A percentile compares a stretch with the other conserved stretches of the same genome.
Conservation (phyloP, 1,284 basidiomycete species). For the Moesziomyces antarcticus region DNA sequence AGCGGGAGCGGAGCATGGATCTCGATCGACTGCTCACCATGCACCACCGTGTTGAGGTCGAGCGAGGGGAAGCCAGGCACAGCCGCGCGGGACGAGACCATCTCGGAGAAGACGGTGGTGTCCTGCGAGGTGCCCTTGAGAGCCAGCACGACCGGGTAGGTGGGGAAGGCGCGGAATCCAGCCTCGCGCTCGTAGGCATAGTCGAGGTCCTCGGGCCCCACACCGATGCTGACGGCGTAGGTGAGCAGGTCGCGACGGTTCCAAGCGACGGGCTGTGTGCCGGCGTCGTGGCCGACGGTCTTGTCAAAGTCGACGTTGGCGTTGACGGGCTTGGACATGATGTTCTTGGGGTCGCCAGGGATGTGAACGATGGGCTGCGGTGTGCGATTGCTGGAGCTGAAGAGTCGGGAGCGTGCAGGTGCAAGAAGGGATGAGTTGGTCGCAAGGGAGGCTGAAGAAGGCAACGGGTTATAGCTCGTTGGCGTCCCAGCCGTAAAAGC, state of each 20-base stretch:
- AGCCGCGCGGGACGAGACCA: conserved; percentile 38
- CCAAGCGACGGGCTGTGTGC: conserved; percentile 65
- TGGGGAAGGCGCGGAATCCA: conserved; percentile 67
- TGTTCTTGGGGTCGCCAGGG: conserved; percentile 10
- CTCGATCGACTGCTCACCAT: conserved; percentile 68
- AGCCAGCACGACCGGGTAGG: conserved; percentile 67
- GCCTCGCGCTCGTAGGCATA: conserved; percentile 65
- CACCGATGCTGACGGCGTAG: conserved; percentile 65
- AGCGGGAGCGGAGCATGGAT: conserved; percentile 64
- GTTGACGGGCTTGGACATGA: conserved; percentile 13
- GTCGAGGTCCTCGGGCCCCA: conserved; percentile 64
- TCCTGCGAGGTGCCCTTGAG: conserved; percentile 59
- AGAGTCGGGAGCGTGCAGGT: conserved; percentile 4
- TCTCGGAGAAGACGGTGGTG: conserved; percentile 65
- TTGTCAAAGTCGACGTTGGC: conserved; percentile 53
- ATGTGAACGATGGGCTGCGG: conserved; percentile 35
- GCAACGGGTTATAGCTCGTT: background rate
- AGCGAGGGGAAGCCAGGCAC: conserved; percentile 59
- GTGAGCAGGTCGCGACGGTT: conserved; percentile 67
- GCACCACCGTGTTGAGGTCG: conserved; percentile 68
- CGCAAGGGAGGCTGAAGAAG: background rate
- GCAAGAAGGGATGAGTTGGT: conserved; percentile 1
- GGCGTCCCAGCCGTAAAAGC: background rate
- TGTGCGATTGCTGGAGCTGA: background rate
- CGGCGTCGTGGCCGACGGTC: conserved; percentile 63